These are phyloP conservation scores for Neopestalotiopsis sp. DNA, from an alignment of 2,329 filamentous ascomycete genomes.

Conservation along the genomic window DNA sequence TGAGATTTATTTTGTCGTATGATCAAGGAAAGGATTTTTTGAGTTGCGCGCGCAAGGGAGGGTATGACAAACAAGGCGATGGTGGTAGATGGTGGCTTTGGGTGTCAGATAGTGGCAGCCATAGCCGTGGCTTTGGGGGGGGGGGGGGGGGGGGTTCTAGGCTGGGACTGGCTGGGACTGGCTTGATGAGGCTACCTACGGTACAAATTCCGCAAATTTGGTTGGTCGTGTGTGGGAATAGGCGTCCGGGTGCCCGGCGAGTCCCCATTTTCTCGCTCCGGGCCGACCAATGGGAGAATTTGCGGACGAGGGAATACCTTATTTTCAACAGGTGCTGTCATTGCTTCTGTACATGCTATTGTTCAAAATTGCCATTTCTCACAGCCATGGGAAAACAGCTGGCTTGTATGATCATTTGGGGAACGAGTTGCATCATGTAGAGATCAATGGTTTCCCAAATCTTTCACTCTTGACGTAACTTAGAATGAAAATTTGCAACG, in stretches of 20 bases:
- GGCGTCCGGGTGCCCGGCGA: neutral
- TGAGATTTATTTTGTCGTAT: neutral
- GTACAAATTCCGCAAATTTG: conserved; percentile 1
- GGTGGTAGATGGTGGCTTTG: neutral
- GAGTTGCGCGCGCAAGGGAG: neutral
- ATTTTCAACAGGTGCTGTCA: neutral
- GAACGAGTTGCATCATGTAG: too few relatives aligned
- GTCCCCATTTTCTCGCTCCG: neutral
- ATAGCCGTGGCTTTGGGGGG: too few relatives aligned
- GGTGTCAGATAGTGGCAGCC: neutral
- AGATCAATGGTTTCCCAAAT: too few relatives aligned
- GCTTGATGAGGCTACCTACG: neutral
- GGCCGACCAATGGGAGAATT: neutral
- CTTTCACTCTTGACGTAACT: neutral
- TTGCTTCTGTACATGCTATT: neutral
- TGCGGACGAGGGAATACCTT: neutral
- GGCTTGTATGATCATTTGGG: neutral
- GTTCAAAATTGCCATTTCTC: neutral
- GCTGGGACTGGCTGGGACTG: neutral
- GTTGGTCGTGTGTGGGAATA: neutral
- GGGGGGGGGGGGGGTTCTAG: too few relatives aligned
- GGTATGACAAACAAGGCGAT: neutral
- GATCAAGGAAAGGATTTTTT: neutral
- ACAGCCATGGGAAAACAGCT: neutral
- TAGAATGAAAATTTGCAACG: neutral